phyloP scores from a whole-genome alignment of 805 yeast genomes.

The Yarrowia yakushimensis region DNA sequence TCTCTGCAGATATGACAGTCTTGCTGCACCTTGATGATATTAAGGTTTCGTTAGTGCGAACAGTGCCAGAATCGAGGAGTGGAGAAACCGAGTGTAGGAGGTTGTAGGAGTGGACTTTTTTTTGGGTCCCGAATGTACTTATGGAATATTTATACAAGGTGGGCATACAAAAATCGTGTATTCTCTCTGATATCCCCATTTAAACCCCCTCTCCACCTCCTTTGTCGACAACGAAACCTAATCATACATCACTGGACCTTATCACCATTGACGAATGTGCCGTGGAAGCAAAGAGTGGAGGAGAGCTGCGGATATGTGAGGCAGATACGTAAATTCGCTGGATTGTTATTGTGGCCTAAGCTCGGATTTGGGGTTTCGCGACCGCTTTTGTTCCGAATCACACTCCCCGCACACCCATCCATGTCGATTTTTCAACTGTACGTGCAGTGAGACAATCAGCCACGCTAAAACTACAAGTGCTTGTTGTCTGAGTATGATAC shows the following conservation, averaged over 20 bases:
- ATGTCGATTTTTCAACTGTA: too few species aligned
- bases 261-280: slow-evolving; percentile 4
- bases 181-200: background rate
- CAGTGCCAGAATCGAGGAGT: background rate
- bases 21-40: background rate
- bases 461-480: too few species aligned
- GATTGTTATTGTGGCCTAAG: too few species aligned
- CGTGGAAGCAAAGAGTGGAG: background rate
- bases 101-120: background rate
- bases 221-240: background rate
- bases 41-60: background rate
- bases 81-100: background rate
- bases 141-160: too few species aligned
- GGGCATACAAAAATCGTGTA: too few species aligned
- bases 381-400: too few species aligned
- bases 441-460: background rate
- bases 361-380: too few species aligned
- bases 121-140: background rate
- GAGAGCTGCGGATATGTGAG: too few species aligned
- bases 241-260: slow-evolving; percentile 7
- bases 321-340: too few species aligned
- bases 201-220: background rate
- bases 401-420: background rate
- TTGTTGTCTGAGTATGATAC: too few species aligned
- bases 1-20: background rate